Conservation (phyloP, 2,329 filamentous ascomycete species). For the Stagonosporopsis vannaccii region DNA sequence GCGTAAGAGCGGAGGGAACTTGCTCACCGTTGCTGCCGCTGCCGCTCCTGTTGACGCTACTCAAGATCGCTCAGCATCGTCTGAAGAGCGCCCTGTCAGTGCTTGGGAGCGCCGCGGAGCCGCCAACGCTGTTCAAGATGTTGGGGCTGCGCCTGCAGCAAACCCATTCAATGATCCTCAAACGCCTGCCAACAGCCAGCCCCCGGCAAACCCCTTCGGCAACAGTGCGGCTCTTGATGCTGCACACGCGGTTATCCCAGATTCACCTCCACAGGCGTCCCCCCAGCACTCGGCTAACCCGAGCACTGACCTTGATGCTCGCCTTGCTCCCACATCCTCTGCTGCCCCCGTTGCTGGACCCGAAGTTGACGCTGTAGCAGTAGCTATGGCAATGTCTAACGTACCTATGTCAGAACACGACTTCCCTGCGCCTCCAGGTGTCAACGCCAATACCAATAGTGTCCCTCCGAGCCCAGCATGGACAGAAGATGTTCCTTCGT, state of each 20-base stretch:
- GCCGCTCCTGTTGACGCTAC: constrained; percentile 31
- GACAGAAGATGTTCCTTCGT: constrained; percentile 66
- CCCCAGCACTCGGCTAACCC: constrained; percentile 34
- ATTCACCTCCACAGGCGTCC: constrained; percentile 33
- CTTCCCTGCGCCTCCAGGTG: constrained; percentile 51
- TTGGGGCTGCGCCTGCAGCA: constrained; percentile 50
- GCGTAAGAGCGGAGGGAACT: constrained; percentile 49
- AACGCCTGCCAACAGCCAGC: constrained; percentile 48
- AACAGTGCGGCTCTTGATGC: constrained; percentile 50
- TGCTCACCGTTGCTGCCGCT: constrained; percentile 43
- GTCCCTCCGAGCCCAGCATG: constrained; percentile 64
- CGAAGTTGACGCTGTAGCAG: constrained; percentile 50
- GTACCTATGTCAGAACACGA: constrained; percentile 40
- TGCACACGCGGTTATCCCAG: constrained; percentile 36
- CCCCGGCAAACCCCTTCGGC: constrained; percentile 63
- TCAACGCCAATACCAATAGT: constrained; percentile 56
- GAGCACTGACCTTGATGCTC: constrained; percentile 38
- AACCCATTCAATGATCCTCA: constrained; percentile 73
- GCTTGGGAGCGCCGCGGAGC: constrained; percentile 52
- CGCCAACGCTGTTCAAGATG: constrained; percentile 49
- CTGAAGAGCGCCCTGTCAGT: constrained; percentile 34
- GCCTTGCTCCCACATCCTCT: neutral
- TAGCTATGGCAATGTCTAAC: constrained; percentile 32
- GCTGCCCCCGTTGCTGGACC: constrained; percentile 1
- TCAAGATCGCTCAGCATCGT: constrained; percentile 23